These are phyloP conservation scores for Acanthamoeba divionensis DNA, from an alignment of 208 protist genomes.

Conservation along the genomic window DNA sequence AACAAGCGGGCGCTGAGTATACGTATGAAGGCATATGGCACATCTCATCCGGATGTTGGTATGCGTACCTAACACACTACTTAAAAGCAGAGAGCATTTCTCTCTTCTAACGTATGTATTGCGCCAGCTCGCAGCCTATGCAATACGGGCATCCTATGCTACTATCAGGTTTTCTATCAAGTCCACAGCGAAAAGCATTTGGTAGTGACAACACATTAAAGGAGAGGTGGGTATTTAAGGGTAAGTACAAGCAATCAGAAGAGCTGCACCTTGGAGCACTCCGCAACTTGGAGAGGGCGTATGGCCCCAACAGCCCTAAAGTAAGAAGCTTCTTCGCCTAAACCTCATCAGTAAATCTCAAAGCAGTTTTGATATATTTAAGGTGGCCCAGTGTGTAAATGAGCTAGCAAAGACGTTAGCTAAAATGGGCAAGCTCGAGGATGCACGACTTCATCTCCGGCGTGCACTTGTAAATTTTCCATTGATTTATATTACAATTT, in stretches of 20 bases:
- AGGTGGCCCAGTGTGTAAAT: conserved; percentile 45
- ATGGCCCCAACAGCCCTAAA: conserved; percentile 45
- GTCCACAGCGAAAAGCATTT: too few relatives aligned
- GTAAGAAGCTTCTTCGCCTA: not conserved
- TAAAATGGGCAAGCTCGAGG: conserved; percentile 53
- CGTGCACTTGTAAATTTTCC: not conserved
- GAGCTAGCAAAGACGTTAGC: conserved; percentile 49
- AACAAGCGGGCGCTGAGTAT: conserved; percentile 50
- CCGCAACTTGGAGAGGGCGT: conserved; percentile 35
- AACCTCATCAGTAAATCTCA: not conserved
- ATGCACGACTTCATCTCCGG: not conserved
- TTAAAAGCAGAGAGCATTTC: not conserved
- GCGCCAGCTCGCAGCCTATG: conserved; percentile 32
- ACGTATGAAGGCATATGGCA: conserved; percentile 48
- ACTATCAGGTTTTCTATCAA: conserved; percentile 10
- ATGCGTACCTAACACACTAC: not conserved
- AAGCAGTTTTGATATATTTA: not conserved
- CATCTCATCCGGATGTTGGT: conserved; percentile 53
- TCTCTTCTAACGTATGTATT: not conserved
- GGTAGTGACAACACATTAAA: too few relatives aligned
- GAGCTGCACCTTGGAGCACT: conserved; percentile 53
- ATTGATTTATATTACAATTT: not conserved
- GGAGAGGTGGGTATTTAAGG: not conserved
- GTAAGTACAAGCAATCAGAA: conserved; percentile 55
- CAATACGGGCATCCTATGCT: conserved; percentile 48